Percentiles rank a stretch among this genome's conserved stretches.
These are phyloP conservation scores for Chrysochromulina parva DNA, from an alignment of 78 protist species.

Conservation along the genomic window DNA sequence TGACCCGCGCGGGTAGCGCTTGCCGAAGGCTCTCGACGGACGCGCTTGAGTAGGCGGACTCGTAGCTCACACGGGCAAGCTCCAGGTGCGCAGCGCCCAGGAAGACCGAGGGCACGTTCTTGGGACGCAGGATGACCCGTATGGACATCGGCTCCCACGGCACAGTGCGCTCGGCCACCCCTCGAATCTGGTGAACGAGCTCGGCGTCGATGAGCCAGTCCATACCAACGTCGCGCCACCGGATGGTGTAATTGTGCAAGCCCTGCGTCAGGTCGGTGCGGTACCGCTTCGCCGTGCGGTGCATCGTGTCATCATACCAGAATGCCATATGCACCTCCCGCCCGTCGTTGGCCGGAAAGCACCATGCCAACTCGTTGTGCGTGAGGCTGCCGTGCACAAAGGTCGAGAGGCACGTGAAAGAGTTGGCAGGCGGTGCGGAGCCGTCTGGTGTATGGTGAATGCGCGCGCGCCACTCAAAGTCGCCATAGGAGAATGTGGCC, in stretches of 20 bases:
- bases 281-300: not conserved
- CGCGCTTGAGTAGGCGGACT: too few species aligned
- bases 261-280: not conserved
- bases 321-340: not conserved
- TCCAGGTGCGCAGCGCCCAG: not conserved
- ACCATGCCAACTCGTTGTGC: conserved; percentile 12
- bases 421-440: not conserved
- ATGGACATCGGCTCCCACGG: conserved; percentile 13
- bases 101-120: not conserved
- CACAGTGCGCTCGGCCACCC: not conserved
- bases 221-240: not conserved
- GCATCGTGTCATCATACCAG: conserved; percentile 10
- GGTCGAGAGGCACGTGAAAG: not conserved
- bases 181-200: not conserved
- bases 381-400: not conserved
- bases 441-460: not conserved
- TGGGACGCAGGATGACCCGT: not conserved
- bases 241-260: not conserved
- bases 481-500: not conserved
- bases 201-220: not conserved
- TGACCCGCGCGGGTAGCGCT: too few species aligned
- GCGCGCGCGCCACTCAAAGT: not conserved
- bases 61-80: not conserved
- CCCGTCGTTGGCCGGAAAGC: not conserved
- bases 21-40: too few species aligned